phyloP scores from a whole-genome alignment of 768 basidiomycete genomes.

The Lactifluus pinguis region DNA sequence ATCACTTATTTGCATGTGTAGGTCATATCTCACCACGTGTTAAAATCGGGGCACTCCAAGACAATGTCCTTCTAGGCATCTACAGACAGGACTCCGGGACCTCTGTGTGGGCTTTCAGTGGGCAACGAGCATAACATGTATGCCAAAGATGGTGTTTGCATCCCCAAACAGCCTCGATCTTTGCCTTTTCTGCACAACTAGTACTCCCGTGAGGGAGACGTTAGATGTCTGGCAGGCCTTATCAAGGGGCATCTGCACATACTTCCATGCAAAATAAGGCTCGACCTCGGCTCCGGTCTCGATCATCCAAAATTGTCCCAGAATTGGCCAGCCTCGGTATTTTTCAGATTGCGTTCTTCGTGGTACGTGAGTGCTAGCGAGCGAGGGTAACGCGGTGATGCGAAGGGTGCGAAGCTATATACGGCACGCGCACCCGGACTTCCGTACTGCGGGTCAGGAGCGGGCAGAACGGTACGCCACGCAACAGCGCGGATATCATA shows the following conservation, averaged over 20 bases:
- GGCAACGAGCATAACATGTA: background rate
- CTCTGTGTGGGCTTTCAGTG: no score
- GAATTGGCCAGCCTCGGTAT: slow-evolving; percentile 34
- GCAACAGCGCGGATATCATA: slow-evolving; percentile 26
- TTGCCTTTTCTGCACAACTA: background rate
- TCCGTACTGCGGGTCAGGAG: slow-evolving; percentile 23
- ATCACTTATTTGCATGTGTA: background rate
- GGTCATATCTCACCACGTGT: background rate
- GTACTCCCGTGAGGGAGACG: background rate
- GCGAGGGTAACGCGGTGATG: slow-evolving; percentile 7
- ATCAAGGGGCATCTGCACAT: background rate
- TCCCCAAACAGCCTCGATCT: background rate
- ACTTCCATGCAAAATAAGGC: background rate
- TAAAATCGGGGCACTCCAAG: background rate
- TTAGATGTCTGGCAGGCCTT: background rate
- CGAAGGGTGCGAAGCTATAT: slow-evolving; percentile 28
- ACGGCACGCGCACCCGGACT: slow-evolving; percentile 30
- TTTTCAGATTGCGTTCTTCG: slow-evolving; percentile 32
- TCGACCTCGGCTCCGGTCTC: slow-evolving; percentile 7
- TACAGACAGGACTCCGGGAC: no score
- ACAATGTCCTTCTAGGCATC: background rate
- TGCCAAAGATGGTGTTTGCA: background rate
- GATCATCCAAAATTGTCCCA: slow-evolving; percentile 33
- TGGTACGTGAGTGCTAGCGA: slow-evolving; percentile 29
- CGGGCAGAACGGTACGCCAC: slow-evolving; percentile 15